Evolutionary conservation across 208 protist species (phyloP).

Genomic region (Borovskyia barvae): DNA sequence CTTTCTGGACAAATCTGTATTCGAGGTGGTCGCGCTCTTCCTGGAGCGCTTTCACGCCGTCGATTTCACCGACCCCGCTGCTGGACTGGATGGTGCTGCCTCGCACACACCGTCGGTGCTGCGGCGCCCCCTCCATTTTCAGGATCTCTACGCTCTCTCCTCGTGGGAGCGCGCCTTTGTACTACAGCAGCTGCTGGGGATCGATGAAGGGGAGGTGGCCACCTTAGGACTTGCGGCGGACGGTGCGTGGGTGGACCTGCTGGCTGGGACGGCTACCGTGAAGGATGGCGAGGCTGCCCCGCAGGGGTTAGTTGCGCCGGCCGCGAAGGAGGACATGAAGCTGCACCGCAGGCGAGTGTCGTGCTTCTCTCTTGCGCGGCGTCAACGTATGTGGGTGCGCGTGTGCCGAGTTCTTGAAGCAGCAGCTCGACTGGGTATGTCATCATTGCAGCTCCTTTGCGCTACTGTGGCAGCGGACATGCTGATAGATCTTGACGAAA

Average conservation of each 20-base stretch:
- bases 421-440: slow-evolving; percentile 43
- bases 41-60: slow-evolving; percentile 71
- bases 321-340: background rate
- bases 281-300: background rate
- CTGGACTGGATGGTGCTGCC: background rate
- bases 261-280: slow-evolving; percentile 4
- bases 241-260: slow-evolving; percentile 52
- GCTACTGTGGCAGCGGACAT: slow-evolving; percentile 56
- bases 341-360: background rate
- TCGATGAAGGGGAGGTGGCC: slow-evolving; percentile 11
- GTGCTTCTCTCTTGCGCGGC: slow-evolving; percentile 11
- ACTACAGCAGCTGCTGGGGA: slow-evolving; percentile 37
- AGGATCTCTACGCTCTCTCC: slow-evolving; percentile 56
- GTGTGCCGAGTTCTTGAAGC: slow-evolving; percentile 53
- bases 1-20: slow-evolving; percentile 29
- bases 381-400: slow-evolving; percentile 27
- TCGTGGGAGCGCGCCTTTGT: slow-evolving; percentile 64
- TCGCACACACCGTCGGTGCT: slow-evolving; percentile 12
- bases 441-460: slow-evolving; percentile 42
- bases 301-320: background rate
- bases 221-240: slow-evolving; percentile 8
- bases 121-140: slow-evolving; percentile 30
- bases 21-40: slow-evolving; percentile 62
- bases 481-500: slow-evolving; percentile 46
- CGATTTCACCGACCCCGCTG: background rate